phyloP scores from a whole-genome alignment of 768 basidiomycete species.

The Baorangia bicolor region DNA sequence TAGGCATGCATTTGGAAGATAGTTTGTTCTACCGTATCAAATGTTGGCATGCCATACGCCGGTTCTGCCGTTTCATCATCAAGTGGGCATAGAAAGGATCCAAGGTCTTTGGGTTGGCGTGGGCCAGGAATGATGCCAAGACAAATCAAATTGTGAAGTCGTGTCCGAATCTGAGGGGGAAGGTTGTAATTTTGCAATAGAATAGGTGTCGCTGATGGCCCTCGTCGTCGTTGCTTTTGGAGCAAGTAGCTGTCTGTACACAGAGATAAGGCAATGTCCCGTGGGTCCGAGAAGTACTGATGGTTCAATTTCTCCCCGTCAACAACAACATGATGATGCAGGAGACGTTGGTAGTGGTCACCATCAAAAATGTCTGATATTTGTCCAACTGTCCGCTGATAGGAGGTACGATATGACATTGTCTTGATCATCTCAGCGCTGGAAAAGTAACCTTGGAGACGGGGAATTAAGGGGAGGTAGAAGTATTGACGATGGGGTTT shows the following conservation, averaged over 20 bases:
- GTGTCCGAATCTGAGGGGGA: conserved; percentile 39
- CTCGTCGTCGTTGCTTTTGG: conserved; percentile 34
- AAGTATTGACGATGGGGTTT: no score
- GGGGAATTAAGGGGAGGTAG: no score
- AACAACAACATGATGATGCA: conserved; percentile 24
- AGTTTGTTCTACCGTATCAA: no score
- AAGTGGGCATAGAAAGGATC: conserved; percentile 39
- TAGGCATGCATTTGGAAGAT: conserved; percentile 39
- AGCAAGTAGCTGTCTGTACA: conserved; percentile 44
- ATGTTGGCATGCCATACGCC: conserved; percentile 24
- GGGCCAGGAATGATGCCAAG: conserved; percentile 48
- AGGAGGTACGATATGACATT: no score
- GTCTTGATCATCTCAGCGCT: no score
- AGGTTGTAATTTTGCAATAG: conserved; percentile 45
- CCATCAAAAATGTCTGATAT: conserved; percentile 38
- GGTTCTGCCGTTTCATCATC: conserved; percentile 37
- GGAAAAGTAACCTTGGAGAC: no score
- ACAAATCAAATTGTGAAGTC: conserved; percentile 35
- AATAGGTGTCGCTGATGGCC: conserved; percentile 40
- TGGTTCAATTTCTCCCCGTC: conserved; percentile 24
- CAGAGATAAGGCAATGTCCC: conserved; percentile 44
- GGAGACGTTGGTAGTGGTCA: conserved; percentile 29
- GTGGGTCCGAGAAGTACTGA: conserved; percentile 36
- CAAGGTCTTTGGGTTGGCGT: conserved; percentile 39
- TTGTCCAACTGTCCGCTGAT: no score